Base-by-base conservation (phyloP, 2,329 filamentous ascomycete genomes). In the Sphaceloma murrayae region DNA sequence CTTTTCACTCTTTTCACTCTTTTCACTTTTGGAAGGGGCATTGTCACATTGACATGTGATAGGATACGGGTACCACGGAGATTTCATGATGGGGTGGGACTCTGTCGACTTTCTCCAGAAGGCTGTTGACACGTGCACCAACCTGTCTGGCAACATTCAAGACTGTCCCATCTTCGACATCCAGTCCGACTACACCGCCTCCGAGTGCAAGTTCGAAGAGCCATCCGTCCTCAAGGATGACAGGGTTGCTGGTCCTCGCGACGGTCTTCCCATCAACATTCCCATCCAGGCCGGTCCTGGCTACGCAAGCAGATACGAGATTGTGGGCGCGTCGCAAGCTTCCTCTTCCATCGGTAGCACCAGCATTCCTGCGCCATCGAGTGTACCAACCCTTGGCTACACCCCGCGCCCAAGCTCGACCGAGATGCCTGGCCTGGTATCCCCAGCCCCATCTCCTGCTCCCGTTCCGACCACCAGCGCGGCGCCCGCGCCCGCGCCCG, bases 61-160 rank as follows among this genome's bases (percentile, higher is more conserved):
- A 80, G 80, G 85, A 36, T 83, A 71, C 53, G 81, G 83, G 26
- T 85, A 85, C 59, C 68, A 91, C 57, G 85, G 72, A 38, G 85
- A 93, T 58, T 88, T 89, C 63, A 78, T 87, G 55, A 79, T 73
- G 58, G 85, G 83, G 19, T 93, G 85, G 85, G 74, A 87, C 2
- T 59, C 57, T 8, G 56, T 65, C 6, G 65, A 68, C 3, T 78
- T 85, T 62, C 72, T 91, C 26, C 77, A 87, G 61, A 42, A 72
- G 4, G 85, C 85, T n/a, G 69, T 88, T 49, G 62, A 87, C 34
- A 73, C 69, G 5, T 94, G 88, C 73, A 89, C 80, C 42, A 82
- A 78, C 62, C 57, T 56, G 0, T 78, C 76, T 7, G 88, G 88
- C 24, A 56, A 68, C 31, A 77, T 94, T 34, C 56, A 71, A 32